Evolutionary conservation across 116 monocot genomes (phyloP).

Genomic region (Papilionanthe hybrid): DNA sequence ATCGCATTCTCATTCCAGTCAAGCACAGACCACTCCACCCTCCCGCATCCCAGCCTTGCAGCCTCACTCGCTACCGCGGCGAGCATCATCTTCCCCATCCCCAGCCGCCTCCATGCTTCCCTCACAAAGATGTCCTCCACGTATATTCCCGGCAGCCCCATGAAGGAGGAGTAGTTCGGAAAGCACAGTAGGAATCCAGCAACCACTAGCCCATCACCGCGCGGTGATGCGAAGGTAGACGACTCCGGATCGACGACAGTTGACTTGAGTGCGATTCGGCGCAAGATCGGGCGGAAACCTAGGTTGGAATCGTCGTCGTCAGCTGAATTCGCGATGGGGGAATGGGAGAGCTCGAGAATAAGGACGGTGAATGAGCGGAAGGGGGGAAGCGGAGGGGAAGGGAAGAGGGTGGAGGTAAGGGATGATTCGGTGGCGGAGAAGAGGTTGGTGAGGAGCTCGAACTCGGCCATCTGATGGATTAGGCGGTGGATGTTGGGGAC

Average conservation of each 20-base stretch:
- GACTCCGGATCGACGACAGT: too few relatives aligned
- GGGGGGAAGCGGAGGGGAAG: constrained; percentile 23
- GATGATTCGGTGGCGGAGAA: too few relatives aligned
- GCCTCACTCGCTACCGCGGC: too few relatives aligned
- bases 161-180: constrained; percentile 76
- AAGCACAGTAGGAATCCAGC: constrained; percentile 78
- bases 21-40: too few relatives aligned
- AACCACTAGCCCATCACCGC: constrained; percentile 22
- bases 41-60: too few relatives aligned
- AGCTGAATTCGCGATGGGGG: constrained; percentile 7
- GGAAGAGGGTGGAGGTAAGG: constrained; percentile 72
- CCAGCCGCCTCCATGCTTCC: too few relatives aligned
- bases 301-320: not conserved
- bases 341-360: constrained; percentile 43
- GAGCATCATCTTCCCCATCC: too few relatives aligned
- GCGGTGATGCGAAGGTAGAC: constrained; percentile 24
- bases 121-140: constrained; percentile 74
- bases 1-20: too few relatives aligned
- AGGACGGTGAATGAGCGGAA: constrained; percentile 66
- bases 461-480: too few relatives aligned
- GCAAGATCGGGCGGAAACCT: constrained; percentile 25
- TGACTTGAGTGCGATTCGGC: constrained; percentile 17
- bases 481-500: too few relatives aligned
- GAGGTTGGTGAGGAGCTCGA: too few relatives aligned
- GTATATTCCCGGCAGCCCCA: constrained; percentile 68